Base-by-base conservation (phyloP, 164 flowering plant species). In the Hamamelis virginiana region DNA sequence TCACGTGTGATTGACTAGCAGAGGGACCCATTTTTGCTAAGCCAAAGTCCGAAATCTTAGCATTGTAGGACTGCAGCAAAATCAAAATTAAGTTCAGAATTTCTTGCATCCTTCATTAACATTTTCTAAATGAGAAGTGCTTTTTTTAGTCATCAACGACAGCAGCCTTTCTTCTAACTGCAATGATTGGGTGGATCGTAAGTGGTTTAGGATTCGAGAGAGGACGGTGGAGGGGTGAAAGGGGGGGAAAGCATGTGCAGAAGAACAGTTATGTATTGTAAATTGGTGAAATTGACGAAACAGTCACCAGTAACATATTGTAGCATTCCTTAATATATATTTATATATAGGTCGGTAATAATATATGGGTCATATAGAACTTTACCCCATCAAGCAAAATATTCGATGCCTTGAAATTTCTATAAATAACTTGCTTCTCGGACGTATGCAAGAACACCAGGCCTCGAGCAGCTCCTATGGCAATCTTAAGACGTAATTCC, bases 11-110 rank as follows among this genome's bases (percentile, higher is more conserved):
- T 41, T 82, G 80, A 71, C 94, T 86, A 43, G 68, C 88, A 19
- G 83, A 74, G 47, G 97, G 95, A 59, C 95, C 97, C 70, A 85
- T 48, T 75, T 89, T 91, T 21, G 96, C 98, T 81, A 94, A 79
- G 15, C 98, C 98, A 67, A 94, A 94, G 70, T 94, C 98, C 1
- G 98, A 90, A 69, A 94, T 62, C 75, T 91, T 94, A 50, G 98
- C 90, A 55, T 77, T 82, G 66, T 85, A 91, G 51, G 86, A 75
- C 97, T 91, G 81, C 73, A 80, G 19, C 13, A 64, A 16, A 28
- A 57, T 33, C 21, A 44, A 38, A 66, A 48, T 8, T 27, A 48
- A 43, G 1, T 59, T 59, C 27, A 44, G 28, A 55, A 64, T 33
- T 33, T 5, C 21, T 14, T 11, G n/a, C 27, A 60, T 65, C 16